Conservation (phyloP, 768 basidiomycete genomes). For the Leccinum sublutescens region DNA sequence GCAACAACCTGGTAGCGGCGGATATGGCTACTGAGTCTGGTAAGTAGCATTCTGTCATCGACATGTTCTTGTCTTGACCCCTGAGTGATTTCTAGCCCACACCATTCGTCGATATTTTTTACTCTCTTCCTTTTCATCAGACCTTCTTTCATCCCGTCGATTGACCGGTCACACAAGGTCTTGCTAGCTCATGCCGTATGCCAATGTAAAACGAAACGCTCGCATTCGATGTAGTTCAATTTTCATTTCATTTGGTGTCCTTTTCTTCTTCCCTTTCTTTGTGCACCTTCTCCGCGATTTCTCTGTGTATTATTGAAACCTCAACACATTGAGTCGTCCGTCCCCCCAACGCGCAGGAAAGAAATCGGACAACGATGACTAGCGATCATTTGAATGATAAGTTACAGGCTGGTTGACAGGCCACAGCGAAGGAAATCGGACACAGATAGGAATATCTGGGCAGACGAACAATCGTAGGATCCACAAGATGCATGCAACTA, state of each 20-base stretch:
- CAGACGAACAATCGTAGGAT: not conserved
- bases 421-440: not conserved
- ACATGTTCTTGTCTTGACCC: not conserved
- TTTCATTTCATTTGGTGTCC: not conserved
- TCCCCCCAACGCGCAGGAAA: not conserved
- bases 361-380: not conserved
- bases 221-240: conserved; percentile 5
- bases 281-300: not conserved
- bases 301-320: conserved; percentile 14
- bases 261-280: not conserved
- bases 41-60: not conserved
- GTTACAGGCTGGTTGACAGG: not conserved
- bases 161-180: conserved; percentile 3
- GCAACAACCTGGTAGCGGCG: conserved; percentile 26
- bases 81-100: not conserved
- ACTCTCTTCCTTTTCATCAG: not conserved
- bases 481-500: conserved; percentile 1
- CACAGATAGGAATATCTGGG: not conserved
- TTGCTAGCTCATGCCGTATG: conserved; percentile 13
- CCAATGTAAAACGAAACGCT: conserved; percentile 20
- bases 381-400: not conserved
- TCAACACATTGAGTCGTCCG: not conserved
- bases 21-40: conserved; percentile 28
- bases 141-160: conserved; percentile 3
- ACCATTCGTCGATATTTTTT: not conserved